Base-by-base conservation (phyloP, 768 basidiomycete species). In the Boletus vinaceobasis region DNA sequence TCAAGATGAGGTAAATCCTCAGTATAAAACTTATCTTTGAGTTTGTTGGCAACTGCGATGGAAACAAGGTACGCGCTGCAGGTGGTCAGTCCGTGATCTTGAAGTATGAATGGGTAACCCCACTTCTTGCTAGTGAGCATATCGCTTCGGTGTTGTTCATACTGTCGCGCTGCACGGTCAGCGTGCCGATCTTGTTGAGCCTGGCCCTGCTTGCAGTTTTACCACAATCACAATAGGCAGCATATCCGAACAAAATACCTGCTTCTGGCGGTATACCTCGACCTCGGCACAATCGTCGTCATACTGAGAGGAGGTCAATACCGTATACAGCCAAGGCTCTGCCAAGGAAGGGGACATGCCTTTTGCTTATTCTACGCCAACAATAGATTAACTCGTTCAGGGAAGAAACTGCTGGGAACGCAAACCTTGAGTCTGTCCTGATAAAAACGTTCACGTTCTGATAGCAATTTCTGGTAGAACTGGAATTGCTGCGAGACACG, bases 121-220 rank as follows among this genome's bases (percentile, higher is more conserved):
- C 55, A 91, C 90, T 92, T 93, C 75, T 92, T 93, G 70, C 83
- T 80, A 60, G 86, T 87, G 40, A 83, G 69, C 90, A 93, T 92
- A 38, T 91, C 87, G 33, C 77, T 76, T 50, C 79, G 80, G 61
- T 90, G 88, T 60, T 88, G 85, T 58, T 90, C 89, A 42, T 81
- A 82, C 62, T 91, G 89, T 66, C 80, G 84, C 19, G 84, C 84
- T 4, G 79, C 81, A 33, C 88, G 80, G 50, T 87, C 88, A 32
- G 87, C 85, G 54, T 91, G 89, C 43, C 79, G 82, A 65, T 93
- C 90, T 64, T 90, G 88, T 62, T 75, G 75, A 40, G 81, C 80
- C 53, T 86, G 83, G 48, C 76, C 81, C 88, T 90, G 60, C 26
- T 47, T 19, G 43, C n/a, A 43, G 47, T 52, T 59, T 54, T 52